Evolutionary conservation across 345 rosid species (phyloP).

Genomic region (Ceriops decandra): DNA sequence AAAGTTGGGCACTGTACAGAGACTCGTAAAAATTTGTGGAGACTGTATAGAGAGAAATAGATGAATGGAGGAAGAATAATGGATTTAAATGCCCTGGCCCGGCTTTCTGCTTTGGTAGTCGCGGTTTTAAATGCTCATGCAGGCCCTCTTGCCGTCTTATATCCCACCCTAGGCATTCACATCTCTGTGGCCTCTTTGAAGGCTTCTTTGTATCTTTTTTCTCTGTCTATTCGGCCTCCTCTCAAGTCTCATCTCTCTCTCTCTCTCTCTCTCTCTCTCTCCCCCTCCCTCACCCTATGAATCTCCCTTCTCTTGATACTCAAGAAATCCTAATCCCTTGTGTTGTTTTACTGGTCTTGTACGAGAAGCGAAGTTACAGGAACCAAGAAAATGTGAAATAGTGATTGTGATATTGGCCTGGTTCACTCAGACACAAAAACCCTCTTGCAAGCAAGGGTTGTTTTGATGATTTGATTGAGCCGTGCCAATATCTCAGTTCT

Average conservation of each 20-base stretch:
- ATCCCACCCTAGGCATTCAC: constrained; percentile 45
- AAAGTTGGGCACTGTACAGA: neutral
- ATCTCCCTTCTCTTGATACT: neutral
- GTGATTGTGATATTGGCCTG: constrained; percentile 86
- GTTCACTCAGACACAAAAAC: constrained; percentile 65
- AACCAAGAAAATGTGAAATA: constrained; percentile 19
- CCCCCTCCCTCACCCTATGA: too few relatives aligned
- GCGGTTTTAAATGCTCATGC: constrained; percentile 63
- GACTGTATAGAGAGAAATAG: constrained; percentile 8
- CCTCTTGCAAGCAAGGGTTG: neutral
- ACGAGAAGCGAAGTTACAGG: neutral
- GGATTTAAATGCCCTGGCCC: constrained; percentile 60
- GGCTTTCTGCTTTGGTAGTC: constrained; percentile 70
- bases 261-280: neutral
- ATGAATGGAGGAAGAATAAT: constrained; percentile 19
- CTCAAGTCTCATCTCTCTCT: too few relatives aligned
- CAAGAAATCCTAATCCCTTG: neutral
- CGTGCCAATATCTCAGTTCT: constrained; percentile 93
- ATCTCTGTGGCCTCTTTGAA: neutral
- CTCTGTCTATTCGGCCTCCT: too few relatives aligned
- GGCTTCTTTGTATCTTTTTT: too few relatives aligned
- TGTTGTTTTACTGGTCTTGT: neutral
- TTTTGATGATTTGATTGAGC: constrained; percentile 68
- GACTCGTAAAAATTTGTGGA: neutral
- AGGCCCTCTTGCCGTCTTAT: constrained; percentile 40